A percentile compares a stretch with the other conserved stretches of the same genome.
Conservation (phyloP, 495 filamentous ascomycete species). For the Aspergillus campestris region DNA sequence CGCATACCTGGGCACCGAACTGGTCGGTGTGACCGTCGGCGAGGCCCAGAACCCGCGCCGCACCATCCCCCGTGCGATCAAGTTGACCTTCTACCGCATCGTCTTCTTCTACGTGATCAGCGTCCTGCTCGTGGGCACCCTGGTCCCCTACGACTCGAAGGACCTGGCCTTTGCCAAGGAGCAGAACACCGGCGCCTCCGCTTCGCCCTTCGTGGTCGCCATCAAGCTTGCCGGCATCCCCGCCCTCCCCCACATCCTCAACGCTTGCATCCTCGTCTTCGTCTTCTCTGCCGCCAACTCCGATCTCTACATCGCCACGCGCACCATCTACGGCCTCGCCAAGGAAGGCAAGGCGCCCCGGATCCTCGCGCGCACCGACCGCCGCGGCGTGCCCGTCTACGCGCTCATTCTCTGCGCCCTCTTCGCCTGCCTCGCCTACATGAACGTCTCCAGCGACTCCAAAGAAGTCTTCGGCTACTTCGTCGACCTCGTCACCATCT, state of each 20-base stretch:
- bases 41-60: conserved; percentile 71
- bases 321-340: conserved; percentile 73
- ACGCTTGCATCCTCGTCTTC: conserved; percentile 66
- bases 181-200: conserved; percentile 35
- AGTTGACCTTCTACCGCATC: conserved; percentile 79
- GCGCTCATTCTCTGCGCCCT: conserved; percentile 53
- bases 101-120: conserved; percentile 65
- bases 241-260: conserved; percentile 47
- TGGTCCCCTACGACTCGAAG: conserved; percentile 46
- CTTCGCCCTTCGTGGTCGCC: conserved; percentile 57
- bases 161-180: conserved; percentile 48
- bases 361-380: conserved; percentile 62
- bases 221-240: conserved; percentile 47
- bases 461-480: conserved; percentile 74
- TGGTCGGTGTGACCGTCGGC: conserved; percentile 62
- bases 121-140: conserved; percentile 44
- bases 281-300: conserved; percentile 75
- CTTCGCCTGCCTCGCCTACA: conserved; percentile 64
- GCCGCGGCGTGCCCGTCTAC: conserved; percentile 65
- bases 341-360: conserved; percentile 66
- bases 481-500: conserved; percentile 74
- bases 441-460: conserved; percentile 65
- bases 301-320: conserved; percentile 66
- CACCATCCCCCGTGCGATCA: conserved; percentile 69
- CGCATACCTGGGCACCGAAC: conserved; percentile 77